Base-by-base conservation (phyloP, 169 alveolate genomes). In the Plasmodium relictum region DNA sequence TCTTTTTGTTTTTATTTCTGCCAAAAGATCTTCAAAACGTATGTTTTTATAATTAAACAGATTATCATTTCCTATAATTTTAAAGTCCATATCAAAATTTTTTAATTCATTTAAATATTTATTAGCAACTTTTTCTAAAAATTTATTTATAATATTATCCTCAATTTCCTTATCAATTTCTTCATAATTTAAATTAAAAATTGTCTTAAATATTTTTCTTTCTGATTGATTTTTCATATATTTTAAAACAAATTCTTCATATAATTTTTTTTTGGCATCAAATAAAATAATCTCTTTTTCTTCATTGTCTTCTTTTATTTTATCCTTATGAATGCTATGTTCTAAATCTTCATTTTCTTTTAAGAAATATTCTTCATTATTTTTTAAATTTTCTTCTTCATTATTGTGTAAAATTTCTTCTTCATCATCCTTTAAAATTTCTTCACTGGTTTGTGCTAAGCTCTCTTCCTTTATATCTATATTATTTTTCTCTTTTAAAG, bases 171-270 rank as follows among this genome's bases (percentile, higher is more conserved):
- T 66, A 65, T 80, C 90, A 6, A 54, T 61, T 6, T 80, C 44
- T 12, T 52, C 52, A 44, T 66, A 52, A 54, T 80, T 54, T 59
- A 80, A 31, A 37, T 80, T 80, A 54, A 80, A 80, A 80, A 80
- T 68, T 10, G 31, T 66, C 52, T 80, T 80, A 42, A 80, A 4
- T 3, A 80, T 80, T 37, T 80, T 80, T 14, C 90, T 65, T 41
- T 80, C 90, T 12, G 78, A 66, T 26, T 80, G 20, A 14, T 80
- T 80, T 39, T 80, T 66, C 90, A 80, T 80, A 44, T 80, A 71
- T 44, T 80, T 80, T 80, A 80, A 65, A n/a, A 80, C 78, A 52
- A 80, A 80, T 39, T 66, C 80, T 80, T 80, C 90, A 45, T 80
- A 80, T 61, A 80, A 52, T 44, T 54, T 45, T 31, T 80, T 80